phyloP scores from a whole-genome alignment of 2,329 filamentous ascomycete species.

The Trichocomaceae sp. region DNA sequence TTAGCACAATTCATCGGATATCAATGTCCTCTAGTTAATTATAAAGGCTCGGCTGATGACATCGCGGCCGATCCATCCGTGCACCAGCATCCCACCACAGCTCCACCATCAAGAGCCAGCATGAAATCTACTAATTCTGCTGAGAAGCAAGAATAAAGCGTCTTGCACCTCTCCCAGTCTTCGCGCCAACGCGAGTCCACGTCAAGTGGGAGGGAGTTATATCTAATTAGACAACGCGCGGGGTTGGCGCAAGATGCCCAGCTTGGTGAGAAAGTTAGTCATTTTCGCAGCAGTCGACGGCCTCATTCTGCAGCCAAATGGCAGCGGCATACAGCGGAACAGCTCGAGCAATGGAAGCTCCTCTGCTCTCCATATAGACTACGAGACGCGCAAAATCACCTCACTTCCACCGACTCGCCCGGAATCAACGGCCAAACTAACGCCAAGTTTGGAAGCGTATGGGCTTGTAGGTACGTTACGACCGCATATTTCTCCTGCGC shows the following conservation, averaged over 20 bases:
- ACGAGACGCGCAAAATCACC: constrained; percentile 52
- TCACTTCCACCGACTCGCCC: constrained; percentile 34
- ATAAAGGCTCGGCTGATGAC: constrained; percentile 3
- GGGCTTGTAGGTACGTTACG: constrained; percentile 54
- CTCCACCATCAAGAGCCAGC: not conserved
- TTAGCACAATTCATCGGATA: too few relatives aligned
- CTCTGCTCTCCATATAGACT: constrained; percentile 53
- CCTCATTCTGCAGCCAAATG: constrained; percentile 67
- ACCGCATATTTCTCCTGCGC: not conserved
- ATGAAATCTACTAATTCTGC: not conserved
- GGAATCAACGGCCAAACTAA: constrained; percentile 23
- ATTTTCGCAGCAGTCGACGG: constrained; percentile 78
- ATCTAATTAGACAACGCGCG: not conserved
- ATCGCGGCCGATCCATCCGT: not conserved
- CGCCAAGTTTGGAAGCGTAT: constrained; percentile 41
- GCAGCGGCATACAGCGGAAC: constrained; percentile 40
- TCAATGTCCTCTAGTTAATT: too few relatives aligned
- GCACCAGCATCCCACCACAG: not conserved
- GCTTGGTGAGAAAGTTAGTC: constrained; percentile 69
- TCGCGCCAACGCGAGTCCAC: not conserved
- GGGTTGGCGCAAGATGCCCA: constrained; percentile 54
- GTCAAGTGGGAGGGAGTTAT: not conserved
- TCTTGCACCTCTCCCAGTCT: not conserved
- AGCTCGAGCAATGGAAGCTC: not conserved
- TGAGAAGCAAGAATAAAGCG: not conserved